phyloP scores from a whole-genome alignment of 805 yeast species.

The Cyberlindnera bimundalis region DNA sequence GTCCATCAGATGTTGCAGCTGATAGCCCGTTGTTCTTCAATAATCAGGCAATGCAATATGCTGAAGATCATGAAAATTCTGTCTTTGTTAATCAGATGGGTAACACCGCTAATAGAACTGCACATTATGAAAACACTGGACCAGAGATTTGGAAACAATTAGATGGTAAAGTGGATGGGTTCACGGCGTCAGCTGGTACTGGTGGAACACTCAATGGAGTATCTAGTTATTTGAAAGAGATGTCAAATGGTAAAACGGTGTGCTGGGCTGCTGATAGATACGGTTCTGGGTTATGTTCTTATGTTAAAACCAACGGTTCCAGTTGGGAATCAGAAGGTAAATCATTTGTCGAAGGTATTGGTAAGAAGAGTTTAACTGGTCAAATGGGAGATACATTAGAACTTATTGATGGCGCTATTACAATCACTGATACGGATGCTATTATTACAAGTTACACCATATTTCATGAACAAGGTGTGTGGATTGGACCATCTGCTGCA shows the following conservation, averaged over 20 bases:
- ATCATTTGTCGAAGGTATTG: slow-evolving; percentile 28
- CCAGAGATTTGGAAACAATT: slow-evolving; percentile 74
- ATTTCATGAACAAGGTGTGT: slow-evolving; percentile 18
- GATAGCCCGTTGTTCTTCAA: slow-evolving; percentile 45
- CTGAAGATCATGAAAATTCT: slow-evolving; percentile 42
- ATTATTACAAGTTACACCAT: slow-evolving; percentile 18
- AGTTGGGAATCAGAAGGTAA: slow-evolving; percentile 25
- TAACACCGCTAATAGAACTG: slow-evolving; percentile 67
- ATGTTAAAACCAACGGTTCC: slow-evolving; percentile 18
- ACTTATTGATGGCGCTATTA: slow-evolving; percentile 17
- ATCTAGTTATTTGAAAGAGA: slow-evolving; percentile 55
- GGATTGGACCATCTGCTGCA: slow-evolving; percentile 26
- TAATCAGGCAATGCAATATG: slow-evolving; percentile 30
- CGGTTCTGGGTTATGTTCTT: slow-evolving; percentile 60
- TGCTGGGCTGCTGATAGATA: slow-evolving; percentile 75
- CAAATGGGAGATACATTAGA: slow-evolving; percentile 21
- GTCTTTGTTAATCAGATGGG: slow-evolving; percentile 82
- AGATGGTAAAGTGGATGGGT: slow-evolving; percentile 49
- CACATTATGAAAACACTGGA: slow-evolving; percentile 68
- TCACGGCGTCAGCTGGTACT: slow-evolving; percentile 77
- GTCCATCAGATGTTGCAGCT: slow-evolving; percentile 56
- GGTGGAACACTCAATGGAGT: slow-evolving; percentile 83
- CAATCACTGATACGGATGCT: slow-evolving; percentile 20
- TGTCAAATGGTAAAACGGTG: slow-evolving; percentile 32
- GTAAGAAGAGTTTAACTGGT: slow-evolving; percentile 23